Conservation (phyloP, 495 filamentous ascomycete species). For the Penicillium atrosanguineum region DNA sequence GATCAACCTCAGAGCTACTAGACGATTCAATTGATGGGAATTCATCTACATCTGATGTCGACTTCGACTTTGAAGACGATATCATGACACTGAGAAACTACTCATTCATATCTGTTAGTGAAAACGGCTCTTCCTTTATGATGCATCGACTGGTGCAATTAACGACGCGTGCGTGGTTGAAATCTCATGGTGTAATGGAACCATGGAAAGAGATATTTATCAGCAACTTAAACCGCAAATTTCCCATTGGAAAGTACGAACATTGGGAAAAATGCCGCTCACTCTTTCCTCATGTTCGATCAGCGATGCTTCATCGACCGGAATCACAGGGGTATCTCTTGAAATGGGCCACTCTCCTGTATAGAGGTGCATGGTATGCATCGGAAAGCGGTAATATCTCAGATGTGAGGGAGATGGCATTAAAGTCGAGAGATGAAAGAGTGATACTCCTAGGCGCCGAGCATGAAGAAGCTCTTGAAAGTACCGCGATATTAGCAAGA, state of each 20-base stretch:
- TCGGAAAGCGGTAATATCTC: slow-evolving; percentile 10
- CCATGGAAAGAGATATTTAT: slow-evolving; percentile 33
- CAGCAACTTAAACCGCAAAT: slow-evolving; percentile 30
- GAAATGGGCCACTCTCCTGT: slow-evolving; percentile 20
- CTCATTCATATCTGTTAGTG: slow-evolving; percentile 34
- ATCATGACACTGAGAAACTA: slow-evolving; percentile 37
- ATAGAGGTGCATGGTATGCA: slow-evolving; percentile 19
- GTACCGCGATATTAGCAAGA: slow-evolving; percentile 2
- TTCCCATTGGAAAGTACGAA: slow-evolving; percentile 39
- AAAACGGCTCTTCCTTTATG: slow-evolving; percentile 7
- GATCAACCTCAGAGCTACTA: too few relatives aligned
- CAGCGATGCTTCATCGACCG: slow-evolving; percentile 12
- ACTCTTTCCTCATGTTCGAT: slow-evolving; percentile 28
- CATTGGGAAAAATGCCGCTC: slow-evolving; percentile 26
- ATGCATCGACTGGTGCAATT: slow-evolving; percentile 27
- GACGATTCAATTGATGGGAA: too few relatives aligned
- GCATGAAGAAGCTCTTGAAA: slow-evolving; percentile 10
- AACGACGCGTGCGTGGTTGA: slow-evolving; percentile 22
- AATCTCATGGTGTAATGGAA: slow-evolving; percentile 31
- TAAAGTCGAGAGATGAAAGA: slow-evolving; percentile 8
- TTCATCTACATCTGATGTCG: background rate
- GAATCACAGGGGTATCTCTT: slow-evolving; percentile 8
- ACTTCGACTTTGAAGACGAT: slow-evolving; percentile 41
- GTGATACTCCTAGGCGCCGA: slow-evolving; percentile 8
- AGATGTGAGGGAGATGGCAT: slow-evolving; percentile 13